These are phyloP conservation scores for Rhizoctonia solani DNA, from an alignment of 1,284 basidiomycete species.

Conservation along the genomic window DNA sequence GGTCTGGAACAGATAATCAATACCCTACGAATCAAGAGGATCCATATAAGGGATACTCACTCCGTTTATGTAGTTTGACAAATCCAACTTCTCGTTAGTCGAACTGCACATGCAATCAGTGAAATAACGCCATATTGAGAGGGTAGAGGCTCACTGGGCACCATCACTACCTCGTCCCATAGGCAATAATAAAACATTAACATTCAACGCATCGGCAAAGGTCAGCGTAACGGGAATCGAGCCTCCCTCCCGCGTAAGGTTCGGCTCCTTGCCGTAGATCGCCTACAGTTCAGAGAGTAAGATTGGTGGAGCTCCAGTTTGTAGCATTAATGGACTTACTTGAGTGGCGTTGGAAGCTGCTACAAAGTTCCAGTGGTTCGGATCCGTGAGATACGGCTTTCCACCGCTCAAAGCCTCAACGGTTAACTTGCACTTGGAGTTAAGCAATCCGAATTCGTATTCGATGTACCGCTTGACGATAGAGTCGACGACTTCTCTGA, in stretches of 20 bases:
- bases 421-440: slow-evolving; percentile 76
- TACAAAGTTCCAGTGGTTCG: slow-evolving; percentile 93
- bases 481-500: slow-evolving; percentile 62
- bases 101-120: slow-evolving; percentile 53
- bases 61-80: slow-evolving; percentile 90
- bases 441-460: slow-evolving; percentile 81
- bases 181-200: slow-evolving; percentile 84
- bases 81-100: slow-evolving; percentile 96
- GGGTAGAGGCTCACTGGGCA: slow-evolving; percentile 67
- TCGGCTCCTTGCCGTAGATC: slow-evolving; percentile 81
- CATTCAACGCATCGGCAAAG: slow-evolving; percentile 81
- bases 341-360: slow-evolving; percentile 86
- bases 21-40: background rate
- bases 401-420: slow-evolving; percentile 79
- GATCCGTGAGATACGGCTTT: slow-evolving; percentile 71
- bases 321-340: slow-evolving; percentile 47
- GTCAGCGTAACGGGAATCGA: slow-evolving; percentile 96
- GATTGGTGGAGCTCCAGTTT: slow-evolving; percentile 1
- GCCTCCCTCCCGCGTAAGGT: slow-evolving; percentile 92
- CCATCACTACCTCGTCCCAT: slow-evolving; percentile 96
- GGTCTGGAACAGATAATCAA: slow-evolving; percentile 50
- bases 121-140: too few species aligned
- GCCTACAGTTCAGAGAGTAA: slow-evolving; percentile 50
- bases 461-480: slow-evolving; percentile 75
- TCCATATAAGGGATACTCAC: slow-evolving; percentile 54